phyloP scores from a whole-genome alignment of 2,329 filamentous ascomycete species.

The Stagonosporopsis vannaccii region DNA sequence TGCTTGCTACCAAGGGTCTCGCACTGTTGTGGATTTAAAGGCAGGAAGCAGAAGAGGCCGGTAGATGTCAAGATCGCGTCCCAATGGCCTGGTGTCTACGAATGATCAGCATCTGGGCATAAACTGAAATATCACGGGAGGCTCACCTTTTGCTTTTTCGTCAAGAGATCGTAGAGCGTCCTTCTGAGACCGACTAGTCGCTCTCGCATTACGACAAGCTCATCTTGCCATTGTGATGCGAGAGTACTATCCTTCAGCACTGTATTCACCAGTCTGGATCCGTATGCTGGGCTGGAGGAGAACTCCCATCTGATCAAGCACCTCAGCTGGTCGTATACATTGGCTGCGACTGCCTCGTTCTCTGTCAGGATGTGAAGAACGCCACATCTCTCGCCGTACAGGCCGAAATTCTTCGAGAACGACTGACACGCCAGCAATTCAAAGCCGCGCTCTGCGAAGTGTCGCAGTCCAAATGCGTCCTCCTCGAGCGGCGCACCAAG shows the following conservation, averaged over 20 bases:
- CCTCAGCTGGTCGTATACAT: conserved; percentile 37
- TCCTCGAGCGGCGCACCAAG: conserved; percentile 45
- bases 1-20: conserved; percentile 21
- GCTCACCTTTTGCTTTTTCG: conserved; percentile 20
- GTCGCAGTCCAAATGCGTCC: conserved; percentile 41
- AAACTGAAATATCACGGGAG: background rate
- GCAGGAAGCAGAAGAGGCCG: conserved; percentile 35
- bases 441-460: conserved; percentile 33
- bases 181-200: conserved; percentile 21
- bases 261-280: conserved; percentile 33
- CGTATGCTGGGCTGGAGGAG: conserved; percentile 40
- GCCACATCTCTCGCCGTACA: conserved; percentile 50
- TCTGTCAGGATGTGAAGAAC: conserved; percentile 38
- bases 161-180: conserved; percentile 17
- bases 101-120: conserved; percentile 3
- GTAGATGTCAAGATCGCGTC: conserved; percentile 22
- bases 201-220: conserved; percentile 23
- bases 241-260: conserved; percentile 23
- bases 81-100: conserved; percentile 32
- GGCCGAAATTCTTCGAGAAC: conserved; percentile 52
- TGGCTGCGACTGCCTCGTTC: conserved; percentile 19
- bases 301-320: conserved; percentile 40
- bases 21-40: conserved; percentile 24
- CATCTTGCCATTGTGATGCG: conserved; percentile 22
- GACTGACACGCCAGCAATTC: conserved; percentile 49